Evolutionary conservation across 768 basidiomycete genomes (phyloP).

Genomic region (Naganishia kalamii): DNA sequence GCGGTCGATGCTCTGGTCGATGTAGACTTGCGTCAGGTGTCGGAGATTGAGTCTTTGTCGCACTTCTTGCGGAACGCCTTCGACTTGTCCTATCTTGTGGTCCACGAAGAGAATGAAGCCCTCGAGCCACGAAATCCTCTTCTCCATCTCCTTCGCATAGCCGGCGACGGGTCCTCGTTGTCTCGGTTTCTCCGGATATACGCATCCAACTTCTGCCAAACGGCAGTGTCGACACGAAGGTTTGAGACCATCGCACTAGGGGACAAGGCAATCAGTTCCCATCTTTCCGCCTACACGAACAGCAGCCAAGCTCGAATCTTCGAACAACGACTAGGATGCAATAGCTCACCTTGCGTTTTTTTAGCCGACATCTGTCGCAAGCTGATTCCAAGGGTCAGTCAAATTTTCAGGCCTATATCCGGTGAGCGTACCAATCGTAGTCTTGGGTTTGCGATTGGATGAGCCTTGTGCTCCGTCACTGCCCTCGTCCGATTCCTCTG

Average conservation of each 20-base stretch:
- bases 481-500: not conserved
- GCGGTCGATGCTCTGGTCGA: slow-evolving; percentile 13
- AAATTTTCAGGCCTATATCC: not conserved
- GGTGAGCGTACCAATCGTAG: not conserved
- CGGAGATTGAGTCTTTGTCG: not conserved
- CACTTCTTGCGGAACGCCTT: not conserved
- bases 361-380: slow-evolving; percentile 7
- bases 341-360: slow-evolving; percentile 6
- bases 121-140: slow-evolving; percentile 3
- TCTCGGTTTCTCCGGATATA: slow-evolving; percentile 8
- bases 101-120: slow-evolving; percentile 7
- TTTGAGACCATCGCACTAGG: slow-evolving; percentile 6
- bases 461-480: not conserved
- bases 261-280: not conserved
- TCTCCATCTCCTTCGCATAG: slow-evolving; percentile 12
- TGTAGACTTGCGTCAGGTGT: not conserved
- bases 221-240: slow-evolving; percentile 12
- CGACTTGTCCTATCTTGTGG: not conserved
- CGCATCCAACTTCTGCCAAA: slow-evolving; percentile 1
- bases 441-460: not conserved
- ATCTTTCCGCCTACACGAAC: too few relatives aligned
- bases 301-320: too few relatives aligned
- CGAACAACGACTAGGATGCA: too few relatives aligned
- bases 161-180: slow-evolving; percentile 13
- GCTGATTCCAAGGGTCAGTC: not conserved